These are phyloP conservation scores for Ceratobasidium sp. DNA, from an alignment of 1,284 basidiomycete genomes.

Conservation along the genomic window DNA sequence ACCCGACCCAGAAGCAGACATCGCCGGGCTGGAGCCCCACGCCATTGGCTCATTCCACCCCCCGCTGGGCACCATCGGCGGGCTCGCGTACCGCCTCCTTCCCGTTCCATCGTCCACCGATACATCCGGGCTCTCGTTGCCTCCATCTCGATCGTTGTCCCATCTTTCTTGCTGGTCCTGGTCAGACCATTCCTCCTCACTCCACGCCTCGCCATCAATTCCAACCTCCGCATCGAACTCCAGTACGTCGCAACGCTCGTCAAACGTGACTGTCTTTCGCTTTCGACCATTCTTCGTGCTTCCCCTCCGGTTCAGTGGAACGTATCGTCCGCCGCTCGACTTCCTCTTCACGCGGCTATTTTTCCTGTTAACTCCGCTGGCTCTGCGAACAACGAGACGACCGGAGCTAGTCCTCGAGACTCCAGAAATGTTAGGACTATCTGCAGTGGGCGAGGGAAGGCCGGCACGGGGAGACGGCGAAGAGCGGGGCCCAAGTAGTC, in stretches of 20 bases:
- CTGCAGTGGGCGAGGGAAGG: not conserved
- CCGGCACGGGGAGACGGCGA: conserved; percentile 49
- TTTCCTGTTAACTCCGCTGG: conserved; percentile 2
- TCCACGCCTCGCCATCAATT: conserved; percentile 54
- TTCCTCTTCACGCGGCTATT: conserved; percentile 14
- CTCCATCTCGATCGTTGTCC: conserved; percentile 41
- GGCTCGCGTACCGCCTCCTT: conserved; percentile 24
- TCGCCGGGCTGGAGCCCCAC: conserved; percentile 7
- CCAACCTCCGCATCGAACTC: conserved; percentile 76
- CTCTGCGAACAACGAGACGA: conserved; percentile 1
- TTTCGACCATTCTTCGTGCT: conserved; percentile 55
- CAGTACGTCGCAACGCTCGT: conserved; percentile 86
- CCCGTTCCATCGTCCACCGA: conserved; percentile 42
- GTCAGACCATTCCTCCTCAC: conserved; percentile 58
- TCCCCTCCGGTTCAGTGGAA: conserved; percentile 32
- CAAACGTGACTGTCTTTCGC: conserved; percentile 86
- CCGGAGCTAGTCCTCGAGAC: conserved; percentile 23
- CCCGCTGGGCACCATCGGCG: conserved; percentile 24
- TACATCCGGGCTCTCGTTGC: conserved; percentile 45
- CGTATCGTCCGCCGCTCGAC: conserved; percentile 17
- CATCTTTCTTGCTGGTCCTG: conserved; percentile 50
- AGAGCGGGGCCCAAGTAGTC: conserved; percentile 82
- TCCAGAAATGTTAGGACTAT: not conserved
- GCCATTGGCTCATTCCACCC: conserved; percentile 1
- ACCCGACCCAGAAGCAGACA: conserved; percentile 7